These are phyloP conservation scores for Pezicula carpinea DNA, from an alignment of 2,329 filamentous ascomycete genomes.

Conservation along the genomic window DNA sequence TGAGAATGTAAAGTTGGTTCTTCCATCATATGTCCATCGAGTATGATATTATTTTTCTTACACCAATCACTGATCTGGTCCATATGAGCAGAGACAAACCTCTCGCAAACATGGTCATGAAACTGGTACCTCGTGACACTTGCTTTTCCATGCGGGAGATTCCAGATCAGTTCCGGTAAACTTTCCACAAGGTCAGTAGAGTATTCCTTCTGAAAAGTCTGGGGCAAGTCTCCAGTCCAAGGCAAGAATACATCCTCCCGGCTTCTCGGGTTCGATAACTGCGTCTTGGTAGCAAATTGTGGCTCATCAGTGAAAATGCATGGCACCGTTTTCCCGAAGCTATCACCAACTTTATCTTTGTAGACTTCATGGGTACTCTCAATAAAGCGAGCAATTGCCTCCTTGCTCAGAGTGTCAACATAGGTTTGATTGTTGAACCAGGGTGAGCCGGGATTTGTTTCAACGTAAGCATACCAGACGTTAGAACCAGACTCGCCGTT, in stretches of 20 bases:
- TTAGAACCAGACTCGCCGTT: constrained; percentile 18
- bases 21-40: constrained; percentile 31
- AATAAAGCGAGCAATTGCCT: constrained; percentile 26
- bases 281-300: constrained; percentile 28
- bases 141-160: constrained; percentile 22
- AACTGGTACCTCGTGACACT: constrained; percentile 25
- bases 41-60: constrained; percentile 20
- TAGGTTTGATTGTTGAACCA: constrained; percentile 31
- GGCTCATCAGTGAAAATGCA: constrained; percentile 32
- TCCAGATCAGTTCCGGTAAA: constrained; percentile 28
- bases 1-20: constrained; percentile 28
- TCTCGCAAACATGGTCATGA: constrained; percentile 29
- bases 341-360: constrained; percentile 24
- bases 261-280: constrained; percentile 20
- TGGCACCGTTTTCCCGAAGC: constrained; percentile 26
- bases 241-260: constrained; percentile 26
- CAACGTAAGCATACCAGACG: constrained; percentile 30
- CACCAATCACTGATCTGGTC: constrained; percentile 28
- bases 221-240: constrained; percentile 26
- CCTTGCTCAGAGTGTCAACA: constrained; percentile 26
- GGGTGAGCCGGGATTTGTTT: constrained; percentile 23
- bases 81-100: constrained; percentile 28
- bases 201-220: constrained; percentile 23
- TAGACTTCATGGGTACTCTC: constrained; percentile 28
- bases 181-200: constrained; percentile 18